Base-by-base conservation (phyloP, 305 asterid species). In the Vinca major region DNA sequence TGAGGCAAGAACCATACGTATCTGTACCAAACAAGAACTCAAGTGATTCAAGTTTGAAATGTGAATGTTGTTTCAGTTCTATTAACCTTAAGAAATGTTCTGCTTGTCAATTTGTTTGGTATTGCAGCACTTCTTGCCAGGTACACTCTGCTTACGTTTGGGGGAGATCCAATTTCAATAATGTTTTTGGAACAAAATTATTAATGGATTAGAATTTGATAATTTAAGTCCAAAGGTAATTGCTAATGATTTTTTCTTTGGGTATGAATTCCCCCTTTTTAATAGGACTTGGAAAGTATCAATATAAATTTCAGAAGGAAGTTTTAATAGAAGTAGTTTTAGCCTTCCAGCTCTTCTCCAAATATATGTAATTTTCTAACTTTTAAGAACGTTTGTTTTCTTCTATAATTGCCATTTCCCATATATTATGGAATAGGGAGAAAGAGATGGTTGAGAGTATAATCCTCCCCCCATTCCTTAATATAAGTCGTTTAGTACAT, bases 41-140 rank as follows among this genome's bases (percentile, higher is more conserved):
- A 65, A 68, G 33, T 21, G 96, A 85, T 66, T 82, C 89, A 50
- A 83, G 85, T 47, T 53, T 80, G 39, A 91, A 84, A 85, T 93
- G 99, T 64, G 97, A 93, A 65, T 84, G 89, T 84, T 93, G 99
- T 76, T 89, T 93, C 68, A 69, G 82, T 55, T 78, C 90, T 43
- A 67, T 52, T 66, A 81, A 79, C 80, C 80, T 93, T 77, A 89
- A 84, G 90, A 89, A 79, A 78, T 93, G 99, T 81, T 91, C 99
- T 13, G 86, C 86, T 75, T 93, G 99, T 55, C 94, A 83, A 66
- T 80, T 89, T 68, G 96, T 85, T 70, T 88, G 75, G 80, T 93
- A 93, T 78, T 93, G 99, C 68, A 80, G 91, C 81, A 78, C 83
- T 74, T 64, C 72, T 16, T 93, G 97, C 78, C 99, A 93, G 97